Percentiles rank a stretch among this genome's conserved stretches.
phyloP scores from a whole-genome alignment of 176 grass and related monocot species.

The Musa beccarii region DNA sequence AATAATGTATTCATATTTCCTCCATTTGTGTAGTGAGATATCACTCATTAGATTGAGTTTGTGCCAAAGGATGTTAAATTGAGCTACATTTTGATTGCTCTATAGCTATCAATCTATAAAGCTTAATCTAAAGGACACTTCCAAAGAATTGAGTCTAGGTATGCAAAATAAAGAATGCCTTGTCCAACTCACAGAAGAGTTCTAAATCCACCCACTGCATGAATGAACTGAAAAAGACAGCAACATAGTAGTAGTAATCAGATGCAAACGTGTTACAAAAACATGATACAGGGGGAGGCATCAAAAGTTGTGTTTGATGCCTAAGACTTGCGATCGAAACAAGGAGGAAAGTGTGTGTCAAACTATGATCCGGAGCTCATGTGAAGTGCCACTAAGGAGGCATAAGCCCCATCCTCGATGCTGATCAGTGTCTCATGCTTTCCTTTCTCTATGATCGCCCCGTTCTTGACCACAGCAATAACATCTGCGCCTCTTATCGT shows the following conservation, averaged over 20 bases:
- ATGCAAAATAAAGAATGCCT: too few relatives aligned
- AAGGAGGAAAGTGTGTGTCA: too few relatives aligned
- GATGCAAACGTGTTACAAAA: neutral
- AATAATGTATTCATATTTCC: too few relatives aligned
- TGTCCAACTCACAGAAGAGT: too few relatives aligned
- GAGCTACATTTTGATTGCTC: too few relatives aligned
- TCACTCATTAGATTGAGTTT: too few relatives aligned
- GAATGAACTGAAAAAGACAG: neutral
- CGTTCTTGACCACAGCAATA: constrained; percentile 69
- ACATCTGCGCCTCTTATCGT: constrained; percentile 66
- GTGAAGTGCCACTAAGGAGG: constrained; percentile 88
- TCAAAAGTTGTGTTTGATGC: neutral
- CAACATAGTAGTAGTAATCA: neutral
- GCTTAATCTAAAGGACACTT: too few relatives aligned
- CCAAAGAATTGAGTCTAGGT: too few relatives aligned
- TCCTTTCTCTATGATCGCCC: constrained; percentile 83
- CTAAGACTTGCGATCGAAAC: neutral
- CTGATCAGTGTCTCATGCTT: constrained; percentile 76
- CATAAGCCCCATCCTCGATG: constrained; percentile 93
- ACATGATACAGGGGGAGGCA: neutral
- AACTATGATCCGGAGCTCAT: constrained; percentile 28
- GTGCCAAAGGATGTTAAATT: too few relatives aligned
- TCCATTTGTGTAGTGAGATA: too few relatives aligned
- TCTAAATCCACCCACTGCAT: neutral
- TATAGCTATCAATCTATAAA: too few relatives aligned